A percentile compares a stretch with the other conserved stretches of the same genome.
These are phyloP conservation scores for Hypoxylon sp. DNA, from an alignment of 2,329 filamentous ascomycete species.

Conservation along the genomic window DNA sequence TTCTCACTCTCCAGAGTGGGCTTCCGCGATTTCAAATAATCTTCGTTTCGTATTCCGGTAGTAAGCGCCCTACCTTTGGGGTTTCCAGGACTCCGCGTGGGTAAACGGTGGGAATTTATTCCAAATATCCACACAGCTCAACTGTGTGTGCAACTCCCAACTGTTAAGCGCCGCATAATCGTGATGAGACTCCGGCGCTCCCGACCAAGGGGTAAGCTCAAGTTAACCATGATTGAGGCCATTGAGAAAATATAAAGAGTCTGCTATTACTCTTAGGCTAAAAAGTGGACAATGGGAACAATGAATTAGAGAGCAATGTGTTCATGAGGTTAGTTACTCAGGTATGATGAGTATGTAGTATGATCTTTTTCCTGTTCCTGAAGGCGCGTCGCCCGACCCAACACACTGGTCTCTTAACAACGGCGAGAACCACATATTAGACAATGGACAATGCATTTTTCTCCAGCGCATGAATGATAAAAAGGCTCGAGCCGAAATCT, in stretches of 20 bases:
- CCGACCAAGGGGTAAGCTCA: conserved; percentile 14
- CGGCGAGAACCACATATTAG: not conserved
- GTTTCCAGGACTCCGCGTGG: conserved; percentile 16
- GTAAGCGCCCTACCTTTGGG: conserved; percentile 33
- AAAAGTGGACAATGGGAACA: not conserved
- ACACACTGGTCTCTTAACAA: conserved; percentile 3
- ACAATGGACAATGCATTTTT: not conserved
- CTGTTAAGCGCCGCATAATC: conserved; percentile 34
- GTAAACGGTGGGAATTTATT: conserved; percentile 5
- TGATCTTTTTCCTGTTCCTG: not conserved
- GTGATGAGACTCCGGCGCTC: conserved; percentile 8
- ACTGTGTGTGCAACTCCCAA: conserved; percentile 23
- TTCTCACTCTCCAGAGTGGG: not conserved
- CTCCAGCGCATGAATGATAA: not conserved
- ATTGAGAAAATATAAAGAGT: conserved; percentile 21
- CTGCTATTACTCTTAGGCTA: not conserved
- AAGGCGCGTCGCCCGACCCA: not conserved
- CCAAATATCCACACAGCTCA: conserved; percentile 13
- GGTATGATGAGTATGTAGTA: not conserved
- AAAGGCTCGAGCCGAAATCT: conserved; percentile 6
- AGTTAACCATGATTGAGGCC: not conserved
- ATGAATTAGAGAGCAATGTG: not conserved
- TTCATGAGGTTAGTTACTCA: not conserved
- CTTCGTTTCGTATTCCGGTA: conserved; percentile 18
- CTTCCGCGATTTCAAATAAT: conserved; percentile 6